Base-by-base conservation (phyloP, 83 land plant species). In the Picea engelmannii region DNA sequence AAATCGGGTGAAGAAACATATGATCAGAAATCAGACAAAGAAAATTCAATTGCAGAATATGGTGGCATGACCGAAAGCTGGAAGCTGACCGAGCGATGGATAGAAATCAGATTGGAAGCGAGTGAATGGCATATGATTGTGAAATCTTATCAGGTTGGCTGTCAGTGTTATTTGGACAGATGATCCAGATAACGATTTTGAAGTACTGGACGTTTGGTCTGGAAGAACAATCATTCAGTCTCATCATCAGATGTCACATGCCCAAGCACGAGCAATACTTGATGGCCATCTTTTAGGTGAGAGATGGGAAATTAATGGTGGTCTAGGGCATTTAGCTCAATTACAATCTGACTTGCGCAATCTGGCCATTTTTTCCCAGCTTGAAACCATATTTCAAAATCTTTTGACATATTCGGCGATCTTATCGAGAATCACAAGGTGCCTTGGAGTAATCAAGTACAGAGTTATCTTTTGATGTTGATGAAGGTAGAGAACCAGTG, bases 81-180 rank as follows among this genome's bases (percentile, higher is more conserved):
- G n/a, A n/a, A n/a, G n/a, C n/a, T n/a, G n/a, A n/a, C n/a, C n/a
- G n/a, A n/a, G n/a, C n/a, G n/a, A n/a, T n/a, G n/a, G n/a, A n/a
- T n/a, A n/a, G n/a, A n/a, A n/a, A n/a, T n/a, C n/a, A n/a, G n/a
- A n/a, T n/a, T n/a, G n/a, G n/a, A n/a, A n/a, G n/a, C n/a, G n/a
- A n/a, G n/a, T n/a, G n/a, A n/a, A n/a, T n/a, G n/a, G n/a, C n/a
- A n/a, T n/a, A n/a, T n/a, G n/a, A n/a, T n/a, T n/a, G n/a, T n/a
- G n/a, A n/a, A n/a, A n/a, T n/a, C n/a, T n/a, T n/a, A n/a, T n/a
- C 66, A 83, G 84, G 31, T 44, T 83, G 18, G 84, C 84, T 44
- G 84, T 83, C 47, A 83, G 84, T 83, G 84, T 83, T 15, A 80
- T 83, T 61, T 83, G 84, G 84, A 83, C 84, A 65, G 68, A 81